Evolutionary conservation across 805 yeast species (phyloP).

Genomic region (Yarrowia sp.): DNA sequence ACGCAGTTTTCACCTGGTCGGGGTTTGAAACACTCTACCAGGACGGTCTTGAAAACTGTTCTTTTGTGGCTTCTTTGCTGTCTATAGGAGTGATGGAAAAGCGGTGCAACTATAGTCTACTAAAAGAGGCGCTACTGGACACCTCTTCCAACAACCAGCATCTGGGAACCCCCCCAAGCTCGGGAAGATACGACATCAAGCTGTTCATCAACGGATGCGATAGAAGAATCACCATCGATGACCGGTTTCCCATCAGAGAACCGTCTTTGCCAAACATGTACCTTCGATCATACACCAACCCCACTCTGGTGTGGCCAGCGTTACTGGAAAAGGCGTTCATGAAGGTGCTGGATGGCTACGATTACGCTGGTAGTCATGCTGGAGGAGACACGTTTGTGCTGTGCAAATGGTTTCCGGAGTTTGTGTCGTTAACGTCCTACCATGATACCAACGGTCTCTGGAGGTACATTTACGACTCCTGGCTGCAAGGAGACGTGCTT

Average conservation of each 20-base stretch:
- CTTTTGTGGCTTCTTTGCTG: slow-evolving; percentile 73
- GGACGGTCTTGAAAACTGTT: slow-evolving; percentile 63
- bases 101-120: slow-evolving; percentile 39
- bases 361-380: slow-evolving; percentile 77
- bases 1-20: slow-evolving; percentile 20
- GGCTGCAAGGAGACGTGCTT: slow-evolving; percentile 53
- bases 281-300: slow-evolving; percentile 52
- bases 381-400: slow-evolving; percentile 70
- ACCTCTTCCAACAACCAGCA: slow-evolving; percentile 40
- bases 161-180: slow-evolving; percentile 42
- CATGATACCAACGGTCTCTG: slow-evolving; percentile 48
- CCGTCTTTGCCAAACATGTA: slow-evolving; percentile 45
- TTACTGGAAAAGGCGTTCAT: slow-evolving; percentile 80
- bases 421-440: slow-evolving; percentile 46
- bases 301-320: slow-evolving; percentile 64
- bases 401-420: slow-evolving; percentile 79
- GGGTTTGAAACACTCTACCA: slow-evolving; percentile 42
- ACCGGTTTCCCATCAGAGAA: slow-evolving; percentile 53
- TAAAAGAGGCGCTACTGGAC: slow-evolving; percentile 41
- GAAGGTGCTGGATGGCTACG: slow-evolving; percentile 65
- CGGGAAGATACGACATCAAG: slow-evolving; percentile 52
- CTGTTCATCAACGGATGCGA: slow-evolving; percentile 61
- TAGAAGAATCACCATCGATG: slow-evolving; percentile 59
- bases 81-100: slow-evolving; percentile 53
- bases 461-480: slow-evolving; percentile 49